Conservation (phyloP, 2,329 filamentous ascomycete species). For the Blumeriella jaapii region DNA sequence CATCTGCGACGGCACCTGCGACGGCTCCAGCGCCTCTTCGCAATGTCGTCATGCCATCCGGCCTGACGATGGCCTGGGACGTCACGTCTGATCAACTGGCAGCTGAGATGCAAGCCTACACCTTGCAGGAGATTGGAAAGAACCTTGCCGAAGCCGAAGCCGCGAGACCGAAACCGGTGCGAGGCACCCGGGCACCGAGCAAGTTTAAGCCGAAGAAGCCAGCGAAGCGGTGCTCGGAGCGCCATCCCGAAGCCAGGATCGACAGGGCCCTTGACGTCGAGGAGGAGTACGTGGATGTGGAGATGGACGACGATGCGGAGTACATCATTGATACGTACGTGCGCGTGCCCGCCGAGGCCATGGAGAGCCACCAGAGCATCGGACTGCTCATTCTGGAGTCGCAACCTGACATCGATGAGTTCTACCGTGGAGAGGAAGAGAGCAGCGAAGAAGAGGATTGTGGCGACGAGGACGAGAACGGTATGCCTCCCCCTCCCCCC, state of each 20-base stretch:
- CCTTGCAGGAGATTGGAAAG: slow-evolving; percentile 42
- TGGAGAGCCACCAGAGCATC: slow-evolving; percentile 40
- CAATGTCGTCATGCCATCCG: slow-evolving; percentile 27
- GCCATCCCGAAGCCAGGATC: slow-evolving; percentile 35
- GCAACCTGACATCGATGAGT: slow-evolving; percentile 37
- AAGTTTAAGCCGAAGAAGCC: slow-evolving; percentile 46
- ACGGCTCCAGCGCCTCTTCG: slow-evolving; percentile 1
- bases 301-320: slow-evolving; percentile 39
- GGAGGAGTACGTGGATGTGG: slow-evolving; percentile 31
- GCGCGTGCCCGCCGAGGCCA: slow-evolving; percentile 42
- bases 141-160: slow-evolving; percentile 18
- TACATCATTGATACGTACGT: slow-evolving; percentile 56
- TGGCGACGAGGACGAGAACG: slow-evolving; percentile 56
- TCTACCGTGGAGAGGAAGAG: slow-evolving; percentile 49
- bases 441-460: slow-evolving; percentile 52
- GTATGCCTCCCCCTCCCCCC: slow-evolving; percentile 26
- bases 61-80: slow-evolving; percentile 30
- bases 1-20: slow-evolving; percentile 7
- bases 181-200: slow-evolving; percentile 14
- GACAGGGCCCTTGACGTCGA: slow-evolving; percentile 27
- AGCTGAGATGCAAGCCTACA: slow-evolving; percentile 46
- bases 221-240: slow-evolving; percentile 41
- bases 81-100: slow-evolving; percentile 33
- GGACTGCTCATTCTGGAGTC: slow-evolving; percentile 26
- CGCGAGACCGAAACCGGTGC: slow-evolving; percentile 8